Conservation (phyloP, 2,329 filamentous ascomycete species). For the Fusarium oxysporum region DNA sequence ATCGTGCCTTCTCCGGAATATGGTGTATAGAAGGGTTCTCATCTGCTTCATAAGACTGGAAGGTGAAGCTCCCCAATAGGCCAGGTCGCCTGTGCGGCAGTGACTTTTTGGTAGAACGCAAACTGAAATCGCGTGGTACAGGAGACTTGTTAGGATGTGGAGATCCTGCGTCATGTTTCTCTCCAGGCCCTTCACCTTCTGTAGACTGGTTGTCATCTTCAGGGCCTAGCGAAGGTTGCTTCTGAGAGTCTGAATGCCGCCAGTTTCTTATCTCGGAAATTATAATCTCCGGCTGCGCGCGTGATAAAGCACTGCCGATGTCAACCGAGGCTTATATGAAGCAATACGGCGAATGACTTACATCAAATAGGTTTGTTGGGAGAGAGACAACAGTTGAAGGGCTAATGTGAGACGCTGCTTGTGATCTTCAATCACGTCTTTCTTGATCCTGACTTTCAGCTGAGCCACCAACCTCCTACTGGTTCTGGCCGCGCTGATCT, state of each 20-base stretch:
- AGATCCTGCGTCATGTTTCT: accelerated
- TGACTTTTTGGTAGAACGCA: accelerated
- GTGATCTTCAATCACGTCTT: constrained; percentile 9
- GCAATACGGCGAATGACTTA: neutral
- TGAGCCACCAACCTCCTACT: neutral
- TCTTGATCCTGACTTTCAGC: constrained; percentile 20
- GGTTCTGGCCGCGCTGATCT: neutral
- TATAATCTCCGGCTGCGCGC: constrained; percentile 1
- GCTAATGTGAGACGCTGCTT: constrained; percentile 3
- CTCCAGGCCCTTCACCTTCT: accelerated
- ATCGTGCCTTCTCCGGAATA: too few relatives aligned
- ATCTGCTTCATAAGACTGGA: too few relatives aligned
- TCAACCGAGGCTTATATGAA: accelerated
- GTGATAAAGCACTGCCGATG: neutral
- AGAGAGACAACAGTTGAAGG: constrained; percentile 5
- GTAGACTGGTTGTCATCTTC: accelerated
- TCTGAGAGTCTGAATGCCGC: accelerated
- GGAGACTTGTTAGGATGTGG: accelerated
- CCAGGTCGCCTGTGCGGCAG: too few relatives aligned
- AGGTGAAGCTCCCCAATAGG: too few relatives aligned
- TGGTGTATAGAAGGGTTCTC: too few relatives aligned
- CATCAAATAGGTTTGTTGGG: constrained; percentile 29
- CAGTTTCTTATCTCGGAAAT: constrained; percentile 6
- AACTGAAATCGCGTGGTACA: accelerated
- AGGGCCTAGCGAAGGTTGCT: accelerated